phyloP scores from a whole-genome alignment of 148 eudicot genomes.

The Fagopyrum tataricum region DNA sequence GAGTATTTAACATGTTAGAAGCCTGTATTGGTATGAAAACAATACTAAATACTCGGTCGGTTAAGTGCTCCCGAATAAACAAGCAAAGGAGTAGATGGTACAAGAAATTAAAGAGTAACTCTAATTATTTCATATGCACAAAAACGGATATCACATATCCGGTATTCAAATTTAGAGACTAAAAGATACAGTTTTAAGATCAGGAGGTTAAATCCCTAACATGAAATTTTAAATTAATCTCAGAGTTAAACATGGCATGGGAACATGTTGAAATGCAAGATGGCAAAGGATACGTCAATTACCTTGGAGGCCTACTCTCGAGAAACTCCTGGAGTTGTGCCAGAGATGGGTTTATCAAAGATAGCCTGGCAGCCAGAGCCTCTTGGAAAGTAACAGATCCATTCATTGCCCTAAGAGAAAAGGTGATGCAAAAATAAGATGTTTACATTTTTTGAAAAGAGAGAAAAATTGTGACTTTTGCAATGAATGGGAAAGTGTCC shows the following conservation, averaged over 20 bases:
- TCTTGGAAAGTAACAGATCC: conserved; percentile 81
- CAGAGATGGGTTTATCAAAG: conserved; percentile 67
- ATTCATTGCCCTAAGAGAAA: conserved; percentile 68
- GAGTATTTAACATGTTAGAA: not conserved
- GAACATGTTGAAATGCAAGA: not conserved
- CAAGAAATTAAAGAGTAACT: not conserved
- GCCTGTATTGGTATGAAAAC: not conserved
- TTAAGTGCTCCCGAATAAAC: not conserved
- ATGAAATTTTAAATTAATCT: not conserved
- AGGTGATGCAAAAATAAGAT: conserved; percentile 1
- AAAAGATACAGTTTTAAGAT: not conserved
- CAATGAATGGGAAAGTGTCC: conserved; percentile 15
- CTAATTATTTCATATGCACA: not conserved
- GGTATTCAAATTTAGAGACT: not conserved
- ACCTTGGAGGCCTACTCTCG: conserved; percentile 73
- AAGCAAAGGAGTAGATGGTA: not conserved
- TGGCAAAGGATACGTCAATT: not conserved
- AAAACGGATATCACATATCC: not conserved
- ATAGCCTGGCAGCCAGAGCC: conserved; percentile 68
- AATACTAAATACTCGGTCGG: not conserved
- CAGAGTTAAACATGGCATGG: not conserved
- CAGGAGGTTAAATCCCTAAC: not conserved
- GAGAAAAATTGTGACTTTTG: not conserved
- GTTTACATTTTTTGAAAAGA: not conserved
- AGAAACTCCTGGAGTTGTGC: conserved; percentile 63